phyloP scores from a whole-genome alignment of 805 yeast species.

The Starmerella geochares region DNA sequence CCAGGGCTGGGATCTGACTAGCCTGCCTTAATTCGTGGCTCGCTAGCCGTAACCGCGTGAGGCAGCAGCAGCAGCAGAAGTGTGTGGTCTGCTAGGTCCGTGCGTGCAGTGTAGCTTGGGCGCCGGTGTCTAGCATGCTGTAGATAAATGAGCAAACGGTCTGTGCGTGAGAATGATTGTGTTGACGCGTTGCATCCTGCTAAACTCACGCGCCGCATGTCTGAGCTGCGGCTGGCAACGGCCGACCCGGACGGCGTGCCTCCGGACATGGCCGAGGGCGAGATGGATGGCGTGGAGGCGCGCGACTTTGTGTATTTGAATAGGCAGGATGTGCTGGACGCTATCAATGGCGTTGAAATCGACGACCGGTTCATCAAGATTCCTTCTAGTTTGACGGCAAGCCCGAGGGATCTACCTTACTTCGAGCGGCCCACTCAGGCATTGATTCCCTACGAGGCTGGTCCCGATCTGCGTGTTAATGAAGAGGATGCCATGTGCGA shows the following conservation, averaged over 20 bases:
- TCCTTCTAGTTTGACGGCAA: slow-evolving; percentile 11
- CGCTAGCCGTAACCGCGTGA: neutral
- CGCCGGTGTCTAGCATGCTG: neutral
- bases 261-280: slow-evolving; percentile 3
- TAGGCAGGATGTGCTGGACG: slow-evolving; percentile 14
- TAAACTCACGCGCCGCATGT: slow-evolving; percentile 12
- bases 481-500: neutral
- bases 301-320: slow-evolving; percentile 14
- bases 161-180: neutral
- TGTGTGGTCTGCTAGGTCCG: too few species aligned
- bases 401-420: slow-evolving; percentile 1
- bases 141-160: neutral
- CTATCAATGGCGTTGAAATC: slow-evolving; percentile 19
- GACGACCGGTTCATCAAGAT: slow-evolving; percentile 21
- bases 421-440: slow-evolving; percentile 21
- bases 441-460: slow-evolving; percentile 14
- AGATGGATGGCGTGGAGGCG: slow-evolving; percentile 22
- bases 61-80: too few species aligned
- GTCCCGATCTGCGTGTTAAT: neutral
- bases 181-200: slow-evolving; percentile 10
- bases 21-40: neutral
- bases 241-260: neutral
- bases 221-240: neutral
- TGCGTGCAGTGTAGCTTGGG: too few species aligned
- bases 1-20: neutral